These are phyloP conservation scores for Linnemannia hyalina DNA, from an alignment of 192 early-diverging fungal genomes.

Conservation along the genomic window DNA sequence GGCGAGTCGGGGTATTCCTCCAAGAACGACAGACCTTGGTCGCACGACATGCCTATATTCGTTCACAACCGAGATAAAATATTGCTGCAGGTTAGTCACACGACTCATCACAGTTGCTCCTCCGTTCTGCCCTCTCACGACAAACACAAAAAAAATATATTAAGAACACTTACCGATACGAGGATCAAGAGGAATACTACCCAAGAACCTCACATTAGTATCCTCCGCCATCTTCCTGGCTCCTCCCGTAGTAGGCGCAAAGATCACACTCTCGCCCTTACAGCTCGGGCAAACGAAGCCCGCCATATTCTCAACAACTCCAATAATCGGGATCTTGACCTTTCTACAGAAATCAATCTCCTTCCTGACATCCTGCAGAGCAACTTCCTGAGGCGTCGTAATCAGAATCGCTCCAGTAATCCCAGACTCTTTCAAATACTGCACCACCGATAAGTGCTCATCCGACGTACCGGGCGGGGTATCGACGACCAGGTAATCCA, in stretches of 20 bases:
- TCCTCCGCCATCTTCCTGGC: constrained; percentile 75
- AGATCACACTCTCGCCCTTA: constrained; percentile 79
- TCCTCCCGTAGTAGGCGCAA: constrained; percentile 84
- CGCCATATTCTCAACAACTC: constrained; percentile 97
- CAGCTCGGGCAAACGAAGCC: constrained; percentile 97
- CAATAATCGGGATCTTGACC: constrained; percentile 89
- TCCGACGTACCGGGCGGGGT: constrained; percentile 98
- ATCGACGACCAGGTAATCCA: constrained; percentile 95
- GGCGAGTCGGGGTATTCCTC: constrained; percentile 92
- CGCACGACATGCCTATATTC: constrained; percentile 68
- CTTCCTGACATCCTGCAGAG: constrained; percentile 94
- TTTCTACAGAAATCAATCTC: constrained; percentile 97
- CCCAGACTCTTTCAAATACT: constrained; percentile 79
- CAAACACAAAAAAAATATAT: constrained; percentile 35
- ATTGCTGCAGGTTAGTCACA: neutral
- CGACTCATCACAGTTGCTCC: neutral
- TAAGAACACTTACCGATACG: constrained; percentile 73
- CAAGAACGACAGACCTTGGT: constrained; percentile 90
- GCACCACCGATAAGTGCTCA: constrained; percentile 92
- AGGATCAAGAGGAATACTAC: constrained; percentile 83
- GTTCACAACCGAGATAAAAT: neutral
- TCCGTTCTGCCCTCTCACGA: no score
- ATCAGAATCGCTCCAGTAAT: constrained; percentile 93
- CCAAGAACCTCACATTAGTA: constrained; percentile 72
- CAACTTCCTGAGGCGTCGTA: constrained; percentile 95